Percentiles rank a stretch among this genome's conserved stretches.
Evolutionary conservation across 331 rosid species (phyloP).

Genomic region (Spiraea crenata): DNA sequence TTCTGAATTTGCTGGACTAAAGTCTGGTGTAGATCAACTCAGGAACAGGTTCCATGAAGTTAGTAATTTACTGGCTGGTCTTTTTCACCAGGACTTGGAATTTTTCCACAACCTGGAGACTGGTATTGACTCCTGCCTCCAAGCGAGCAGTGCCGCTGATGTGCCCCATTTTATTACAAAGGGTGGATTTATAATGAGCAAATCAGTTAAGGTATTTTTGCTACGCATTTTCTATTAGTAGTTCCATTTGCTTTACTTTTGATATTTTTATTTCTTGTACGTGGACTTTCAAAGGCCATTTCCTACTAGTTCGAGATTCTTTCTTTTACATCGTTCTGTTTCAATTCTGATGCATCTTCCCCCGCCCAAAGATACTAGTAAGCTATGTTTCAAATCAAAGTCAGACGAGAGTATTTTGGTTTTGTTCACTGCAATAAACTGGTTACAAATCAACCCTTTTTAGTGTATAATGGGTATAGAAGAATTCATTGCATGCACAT

Average conservation of each 20-base stretch:
- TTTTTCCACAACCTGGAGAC: constrained; percentile 56
- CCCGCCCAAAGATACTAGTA: background rate
- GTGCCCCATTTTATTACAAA: constrained; percentile 34
- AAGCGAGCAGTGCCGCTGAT: constrained; percentile 36
- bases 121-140: constrained; percentile 52
- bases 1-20: constrained; percentile 58
- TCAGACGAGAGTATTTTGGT: background rate
- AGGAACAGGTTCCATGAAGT: constrained; percentile 58
- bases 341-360: background rate
- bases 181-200: constrained; percentile 29
- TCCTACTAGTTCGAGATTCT: background rate
- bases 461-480: background rate
- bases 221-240: background rate
- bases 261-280: background rate
- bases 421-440: background rate
- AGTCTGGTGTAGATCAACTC: constrained; percentile 60
- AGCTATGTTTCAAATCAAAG: background rate
- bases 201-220: constrained; percentile 54
- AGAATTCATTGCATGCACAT: background rate
- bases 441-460: background rate
- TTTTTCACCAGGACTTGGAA: constrained; percentile 56
- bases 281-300: background rate
- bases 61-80: constrained; percentile 44
- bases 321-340: background rate
- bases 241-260: constrained; percentile 13